Evolutionary conservation across 1,284 basidiomycete genomes (phyloP), one percentile per base, ranked within the genome.

Genomic region (Laetiporus sulphureus): DNA sequence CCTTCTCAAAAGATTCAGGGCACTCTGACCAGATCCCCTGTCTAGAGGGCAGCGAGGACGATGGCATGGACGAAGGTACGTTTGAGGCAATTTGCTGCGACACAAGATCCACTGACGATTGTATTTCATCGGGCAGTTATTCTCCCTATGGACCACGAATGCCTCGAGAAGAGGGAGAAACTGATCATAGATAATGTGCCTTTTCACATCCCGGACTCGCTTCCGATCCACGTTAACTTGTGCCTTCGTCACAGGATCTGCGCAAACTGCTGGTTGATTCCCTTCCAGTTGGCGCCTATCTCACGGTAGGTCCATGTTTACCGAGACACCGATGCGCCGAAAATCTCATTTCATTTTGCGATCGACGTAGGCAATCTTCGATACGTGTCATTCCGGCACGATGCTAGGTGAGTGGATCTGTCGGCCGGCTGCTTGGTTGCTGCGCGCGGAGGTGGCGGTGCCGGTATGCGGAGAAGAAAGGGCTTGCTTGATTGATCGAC

Each of bases 321-420:
- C n/a, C n/a, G n/a, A n/a, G n/a, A n/a, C n/a, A n/a, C n/a, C n/a
- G n/a, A n/a, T n/a, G n/a, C n/a, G n/a, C n/a, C n/a, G n/a, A n/a
- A n/a, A n/a, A n/a, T n/a, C n/a, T n/a, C n/a, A n/a, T n/a, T n/a
- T n/a, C n/a, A n/a, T n/a, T n/a, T n/a, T n/a, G n/a, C n/a, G n/a
- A n/a, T n/a, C n/a, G n/a, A 13, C 25, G 30, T 29, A 46, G 23
- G 69, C 72, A 4, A 60, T 75, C 23, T 67, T 73, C 39, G 71
- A 73, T 50, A 68, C 69, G 0, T 73, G 70, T 44, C 69, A 72
- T 44, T 71, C 70, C 1, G 71, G 65, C 0, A 70, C 71, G 0
- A 43, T 74, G 22, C 57, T 73, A 3, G 67, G 66, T 64, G 37
- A n/a, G 24, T 13, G 6, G 32, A 13, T n/a, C n/a, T n/a, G n/a